phyloP scores from a whole-genome alignment of 495 filamentous ascomycete genomes.

The Beverwykella pulmonaria region DNA sequence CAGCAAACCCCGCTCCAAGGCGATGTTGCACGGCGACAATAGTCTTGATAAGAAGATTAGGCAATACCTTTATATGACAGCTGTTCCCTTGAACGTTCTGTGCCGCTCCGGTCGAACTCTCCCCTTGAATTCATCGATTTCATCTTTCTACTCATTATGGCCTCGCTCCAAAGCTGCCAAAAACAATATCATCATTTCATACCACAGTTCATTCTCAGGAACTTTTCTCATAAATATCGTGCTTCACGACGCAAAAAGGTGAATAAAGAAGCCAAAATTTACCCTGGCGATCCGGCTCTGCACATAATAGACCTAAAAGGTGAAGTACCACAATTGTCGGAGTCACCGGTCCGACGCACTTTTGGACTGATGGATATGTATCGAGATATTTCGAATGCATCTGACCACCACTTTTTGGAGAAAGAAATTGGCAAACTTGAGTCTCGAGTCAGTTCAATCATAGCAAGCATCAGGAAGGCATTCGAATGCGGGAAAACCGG shows the following conservation, averaged over 20 bases:
- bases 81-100: too few species aligned
- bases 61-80: too few species aligned
- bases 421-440: conserved; percentile 2
- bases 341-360: background rate
- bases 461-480: background rate
- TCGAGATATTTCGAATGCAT: background rate
- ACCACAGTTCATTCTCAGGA: background rate
- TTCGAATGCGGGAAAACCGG: background rate
- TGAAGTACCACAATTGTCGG: background rate
- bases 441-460: background rate
- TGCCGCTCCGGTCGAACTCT: too few species aligned
- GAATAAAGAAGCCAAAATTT: background rate
- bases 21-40: too few species aligned
- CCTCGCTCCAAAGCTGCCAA: background rate
- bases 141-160: background rate
- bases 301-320: background rate
- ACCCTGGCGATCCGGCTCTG: background rate
- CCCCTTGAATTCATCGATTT: too few species aligned
- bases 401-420: background rate
- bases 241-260: background rate
- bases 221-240: background rate
- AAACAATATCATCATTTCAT: background rate
- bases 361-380: background rate
- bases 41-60: too few species aligned
- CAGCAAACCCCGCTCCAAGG: too few species aligned